Percentiles rank a stretch among this genome's conserved stretches.
Evolutionary conservation across 306 rosid species (phyloP).

Genomic region (Vachellia pachyceras): DNA sequence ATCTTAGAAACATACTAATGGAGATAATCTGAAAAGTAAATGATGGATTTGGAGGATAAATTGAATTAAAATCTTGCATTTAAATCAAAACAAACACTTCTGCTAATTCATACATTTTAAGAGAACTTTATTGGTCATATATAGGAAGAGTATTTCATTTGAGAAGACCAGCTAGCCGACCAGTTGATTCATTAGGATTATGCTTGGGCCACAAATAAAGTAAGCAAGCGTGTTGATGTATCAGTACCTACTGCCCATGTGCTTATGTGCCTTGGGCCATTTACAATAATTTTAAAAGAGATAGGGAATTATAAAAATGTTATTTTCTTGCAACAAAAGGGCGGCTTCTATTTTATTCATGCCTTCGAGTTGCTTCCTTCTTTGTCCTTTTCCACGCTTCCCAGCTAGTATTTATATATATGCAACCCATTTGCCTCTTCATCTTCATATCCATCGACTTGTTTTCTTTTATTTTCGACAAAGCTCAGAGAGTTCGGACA

Average conservation of each 20-base stretch:
- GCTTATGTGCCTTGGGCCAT: constrained; percentile 1
- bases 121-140: not conserved
- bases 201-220: not conserved
- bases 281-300: not conserved
- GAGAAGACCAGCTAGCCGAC: not conserved
- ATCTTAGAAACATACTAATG: no score
- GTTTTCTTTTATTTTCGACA: not conserved
- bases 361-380: constrained; percentile 10
- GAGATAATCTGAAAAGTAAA: no score
- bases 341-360: constrained; percentile 49
- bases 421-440: constrained; percentile 10
- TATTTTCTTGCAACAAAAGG: constrained; percentile 44
- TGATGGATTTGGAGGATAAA: not conserved
- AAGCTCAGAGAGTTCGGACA: not conserved
- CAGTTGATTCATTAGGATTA: not conserved
- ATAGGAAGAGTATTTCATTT: not conserved
- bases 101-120: not conserved
- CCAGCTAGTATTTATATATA: constrained; percentile 39
- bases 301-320: not conserved
- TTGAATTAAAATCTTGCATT: not conserved
- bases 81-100: not conserved
- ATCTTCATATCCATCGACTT: constrained; percentile 18
- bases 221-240: constrained; percentile 14
- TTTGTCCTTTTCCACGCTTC: constrained; percentile 24
- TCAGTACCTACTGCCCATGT: constrained; percentile 25